Evolutionary conservation across 1,284 basidiomycete species (phyloP), one percentile per base, ranked within the genome.

Genomic region (Bondarzewia mesenterica): DNA sequence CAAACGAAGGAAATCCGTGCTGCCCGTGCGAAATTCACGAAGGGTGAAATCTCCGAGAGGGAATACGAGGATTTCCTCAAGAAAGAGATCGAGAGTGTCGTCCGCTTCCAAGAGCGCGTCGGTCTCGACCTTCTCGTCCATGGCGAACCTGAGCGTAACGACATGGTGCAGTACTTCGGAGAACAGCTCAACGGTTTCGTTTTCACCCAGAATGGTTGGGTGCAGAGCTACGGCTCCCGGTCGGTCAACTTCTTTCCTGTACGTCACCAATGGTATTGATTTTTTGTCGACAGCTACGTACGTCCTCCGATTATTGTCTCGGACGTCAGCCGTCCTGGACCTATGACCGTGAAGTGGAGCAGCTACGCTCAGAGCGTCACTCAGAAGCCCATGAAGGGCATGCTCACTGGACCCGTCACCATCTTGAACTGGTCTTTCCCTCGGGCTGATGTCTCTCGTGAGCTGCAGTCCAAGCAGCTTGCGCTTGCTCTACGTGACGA

Each of bases 341-440:
- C 96, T 50, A 98, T 99, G 78, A 98, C 96, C 60, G 94, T 99
- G 63, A 84, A 84, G 68, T 99, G 96, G 96, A 93, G 89, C 57
- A 81, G 82, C 63, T 99, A 95, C 71, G 95, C 96, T 52, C 96
- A 99, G 78, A 93, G 89, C 68, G 67, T 98, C 58, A 91, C 94
- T 60, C 74, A 82, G 68, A 88, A 85, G 71, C 93, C 95, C 63
- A 95, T 99, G 91, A 99, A 99, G 87, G 95, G 95, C 60, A 99
- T 99, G 96, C 75, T 93, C 55, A 95, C 95, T 54, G 93, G 94
- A 55, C 91, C 92, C 26, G 92, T 94, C 63, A 93, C 91, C 58
- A 97, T 99, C 72, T 83, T 99, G 70, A 98, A 98, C 82, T 99
- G 96, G 96, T 99, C 96, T 39, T 99, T 99, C 95, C 96, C 96